Percentiles rank a stretch among this genome's conserved stretches.
These are phyloP conservation scores for Puccinia novopanici DNA, from an alignment of 1,284 basidiomycete species.

Conservation along the genomic window DNA sequence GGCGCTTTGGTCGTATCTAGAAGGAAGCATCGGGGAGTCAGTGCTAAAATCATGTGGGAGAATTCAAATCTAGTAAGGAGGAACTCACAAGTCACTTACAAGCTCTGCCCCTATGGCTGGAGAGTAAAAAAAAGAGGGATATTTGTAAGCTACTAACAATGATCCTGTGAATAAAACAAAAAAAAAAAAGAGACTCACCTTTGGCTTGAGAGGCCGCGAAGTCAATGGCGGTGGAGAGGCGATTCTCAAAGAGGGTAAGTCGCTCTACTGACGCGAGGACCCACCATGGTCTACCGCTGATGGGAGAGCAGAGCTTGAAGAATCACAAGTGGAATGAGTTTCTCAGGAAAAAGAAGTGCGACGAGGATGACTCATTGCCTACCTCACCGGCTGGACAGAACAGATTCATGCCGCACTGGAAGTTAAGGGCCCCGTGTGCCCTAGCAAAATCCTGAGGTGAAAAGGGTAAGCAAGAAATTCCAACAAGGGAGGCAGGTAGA, in stretches of 20 bases:
- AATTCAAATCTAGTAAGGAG: background rate
- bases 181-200: background rate
- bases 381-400: conserved; percentile 33
- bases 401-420: conserved; percentile 10
- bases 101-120: conserved; percentile 1
- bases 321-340: background rate
- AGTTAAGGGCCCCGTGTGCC: conserved; percentile 9
- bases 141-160: background rate
- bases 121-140: background rate
- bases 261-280: conserved; percentile 17
- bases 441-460: conserved; percentile 10
- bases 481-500: background rate
- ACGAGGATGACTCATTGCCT: background rate
- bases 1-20: background rate
- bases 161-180: background rate
- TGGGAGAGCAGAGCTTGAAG: conserved; percentile 24
- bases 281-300: conserved; percentile 22
- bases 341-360: background rate
- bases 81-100: conserved; percentile 13
- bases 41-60: background rate
- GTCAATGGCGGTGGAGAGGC: conserved; percentile 5
- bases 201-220: conserved; percentile 10
- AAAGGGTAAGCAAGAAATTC: background rate
- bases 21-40: background rate
- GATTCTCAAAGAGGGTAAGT: background rate